phyloP scores from a whole-genome alignment of 768 basidiomycete genomes.

The Hysterangium stoloniferum region DNA sequence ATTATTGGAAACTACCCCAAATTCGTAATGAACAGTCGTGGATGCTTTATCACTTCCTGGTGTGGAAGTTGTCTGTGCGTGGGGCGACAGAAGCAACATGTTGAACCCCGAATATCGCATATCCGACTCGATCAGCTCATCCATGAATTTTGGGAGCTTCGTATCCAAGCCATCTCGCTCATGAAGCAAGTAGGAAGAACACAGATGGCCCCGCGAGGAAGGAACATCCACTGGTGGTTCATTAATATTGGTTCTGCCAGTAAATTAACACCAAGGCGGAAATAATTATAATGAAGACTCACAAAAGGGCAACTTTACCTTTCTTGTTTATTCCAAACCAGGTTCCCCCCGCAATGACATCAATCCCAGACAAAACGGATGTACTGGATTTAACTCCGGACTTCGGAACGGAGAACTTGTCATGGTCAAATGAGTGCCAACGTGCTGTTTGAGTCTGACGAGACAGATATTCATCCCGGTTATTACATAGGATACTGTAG shows the following conservation, averaged over 20 bases:
- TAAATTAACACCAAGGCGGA: constrained; percentile 12
- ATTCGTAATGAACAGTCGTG: constrained; percentile 34
- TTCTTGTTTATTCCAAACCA: constrained; percentile 69
- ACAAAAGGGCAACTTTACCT: constrained; percentile 70
- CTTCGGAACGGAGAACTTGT: constrained; percentile 11
- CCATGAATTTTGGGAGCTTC: constrained; percentile 40
- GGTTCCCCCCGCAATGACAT: constrained; percentile 66
- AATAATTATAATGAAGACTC: constrained; percentile 24
- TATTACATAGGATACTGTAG: constrained; percentile 60
- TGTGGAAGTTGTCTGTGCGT: not conserved
- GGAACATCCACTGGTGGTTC: constrained; percentile 44
- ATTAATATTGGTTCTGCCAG: constrained; percentile 75
- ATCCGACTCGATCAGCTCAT: constrained; percentile 39
- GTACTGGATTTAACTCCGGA: constrained; percentile 20
- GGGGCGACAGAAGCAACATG: constrained; percentile 54
- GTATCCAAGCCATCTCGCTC: constrained; percentile 13
- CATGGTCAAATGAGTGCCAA: constrained; percentile 56
- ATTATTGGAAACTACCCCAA: constrained; percentile 56
- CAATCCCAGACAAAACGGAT: constrained; percentile 64
- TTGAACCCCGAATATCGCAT: constrained; percentile 71
- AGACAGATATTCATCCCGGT: constrained; percentile 67
- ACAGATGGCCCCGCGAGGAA: constrained; percentile 62
- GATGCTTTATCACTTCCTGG: constrained; percentile 18
- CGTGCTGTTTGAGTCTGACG: constrained; percentile 59
- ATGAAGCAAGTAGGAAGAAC: constrained; percentile 54